phyloP scores from a whole-genome alignment of 768 basidiomycete species.

The Serendipita sp. region DNA sequence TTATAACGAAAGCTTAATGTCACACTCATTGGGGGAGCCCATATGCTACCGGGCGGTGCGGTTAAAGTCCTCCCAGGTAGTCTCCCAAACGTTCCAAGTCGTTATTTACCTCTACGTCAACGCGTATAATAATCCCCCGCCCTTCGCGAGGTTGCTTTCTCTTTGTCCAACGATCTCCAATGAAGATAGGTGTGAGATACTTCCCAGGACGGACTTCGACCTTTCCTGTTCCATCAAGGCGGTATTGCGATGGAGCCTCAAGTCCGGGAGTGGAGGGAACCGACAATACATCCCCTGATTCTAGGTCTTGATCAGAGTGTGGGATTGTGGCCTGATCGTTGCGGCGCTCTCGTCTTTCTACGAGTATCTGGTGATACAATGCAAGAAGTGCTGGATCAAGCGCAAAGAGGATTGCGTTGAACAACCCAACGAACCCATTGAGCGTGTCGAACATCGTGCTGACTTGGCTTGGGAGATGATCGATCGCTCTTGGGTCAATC shows the following conservation, averaged over 20 bases:
- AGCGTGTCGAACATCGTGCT: conserved; percentile 1
- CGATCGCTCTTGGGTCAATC: not conserved
- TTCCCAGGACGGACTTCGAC: not conserved
- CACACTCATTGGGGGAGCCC: too few species aligned
- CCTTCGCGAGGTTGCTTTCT: not conserved
- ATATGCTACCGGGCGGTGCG: not conserved
- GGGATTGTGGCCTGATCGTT: not conserved
- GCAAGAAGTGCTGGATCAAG: not conserved
- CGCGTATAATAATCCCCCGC: not conserved
- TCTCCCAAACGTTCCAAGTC: not conserved
- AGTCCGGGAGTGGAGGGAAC: not conserved
- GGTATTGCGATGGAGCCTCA: not conserved
- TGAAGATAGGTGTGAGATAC: not conserved
- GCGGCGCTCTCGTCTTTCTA: not conserved
- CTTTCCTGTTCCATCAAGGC: not conserved
- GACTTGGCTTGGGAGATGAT: not conserved
- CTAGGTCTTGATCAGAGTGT: not conserved
- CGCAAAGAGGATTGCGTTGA: conserved; percentile 2
- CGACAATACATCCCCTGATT: not conserved
- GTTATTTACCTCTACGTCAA: not conserved
- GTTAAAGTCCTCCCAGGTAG: not conserved
- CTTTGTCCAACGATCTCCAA: not conserved
- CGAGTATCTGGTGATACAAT: not conserved
- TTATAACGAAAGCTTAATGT: too few species aligned
- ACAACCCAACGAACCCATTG: not conserved